phyloP scores from a whole-genome alignment of 495 filamentous ascomycete species.

The Bryoglossum gracile region DNA sequence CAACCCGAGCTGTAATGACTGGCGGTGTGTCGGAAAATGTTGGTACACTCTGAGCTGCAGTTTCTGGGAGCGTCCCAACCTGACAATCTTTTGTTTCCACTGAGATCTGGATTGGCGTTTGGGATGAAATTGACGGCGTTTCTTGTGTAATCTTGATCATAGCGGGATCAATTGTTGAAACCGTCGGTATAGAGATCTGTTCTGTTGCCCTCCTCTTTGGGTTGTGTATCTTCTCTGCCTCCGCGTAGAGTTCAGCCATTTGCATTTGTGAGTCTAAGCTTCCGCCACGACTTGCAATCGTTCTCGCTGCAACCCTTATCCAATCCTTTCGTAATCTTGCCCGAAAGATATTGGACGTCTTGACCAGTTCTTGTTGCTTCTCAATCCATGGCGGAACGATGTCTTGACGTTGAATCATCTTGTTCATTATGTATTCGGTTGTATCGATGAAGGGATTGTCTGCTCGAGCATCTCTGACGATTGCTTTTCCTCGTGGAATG shows the following conservation, averaged over 20 bases:
- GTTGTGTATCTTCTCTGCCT: constrained; percentile 56
- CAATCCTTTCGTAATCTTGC: constrained; percentile 71
- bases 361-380: constrained; percentile 87
- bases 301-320: constrained; percentile 74
- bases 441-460: constrained; percentile 90
- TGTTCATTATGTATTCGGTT: constrained; percentile 97
- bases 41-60: not conserved
- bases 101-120: constrained; percentile 9
- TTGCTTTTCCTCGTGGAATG: constrained; percentile 71
- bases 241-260: constrained; percentile 65
- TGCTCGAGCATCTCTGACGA: constrained; percentile 71
- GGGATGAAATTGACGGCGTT: constrained; percentile 8
- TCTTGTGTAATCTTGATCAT: constrained; percentile 40
- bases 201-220: constrained; percentile 40
- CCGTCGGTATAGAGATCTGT: constrained; percentile 40
- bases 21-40: not conserved
- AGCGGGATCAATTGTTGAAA: constrained; percentile 38
- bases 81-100: constrained; percentile 12
- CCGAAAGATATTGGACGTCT: constrained; percentile 62
- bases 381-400: constrained; percentile 87
- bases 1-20: constrained; percentile 9
- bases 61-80: not conserved
- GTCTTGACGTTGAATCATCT: constrained; percentile 93
- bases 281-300: constrained; percentile 75
- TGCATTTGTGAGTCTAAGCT: constrained; percentile 68